Percentiles rank a stretch among this genome's conserved stretches.
These are phyloP conservation scores for Elaphomyces granulatus DNA, from an alignment of 495 filamentous ascomycete species.

Conservation along the genomic window DNA sequence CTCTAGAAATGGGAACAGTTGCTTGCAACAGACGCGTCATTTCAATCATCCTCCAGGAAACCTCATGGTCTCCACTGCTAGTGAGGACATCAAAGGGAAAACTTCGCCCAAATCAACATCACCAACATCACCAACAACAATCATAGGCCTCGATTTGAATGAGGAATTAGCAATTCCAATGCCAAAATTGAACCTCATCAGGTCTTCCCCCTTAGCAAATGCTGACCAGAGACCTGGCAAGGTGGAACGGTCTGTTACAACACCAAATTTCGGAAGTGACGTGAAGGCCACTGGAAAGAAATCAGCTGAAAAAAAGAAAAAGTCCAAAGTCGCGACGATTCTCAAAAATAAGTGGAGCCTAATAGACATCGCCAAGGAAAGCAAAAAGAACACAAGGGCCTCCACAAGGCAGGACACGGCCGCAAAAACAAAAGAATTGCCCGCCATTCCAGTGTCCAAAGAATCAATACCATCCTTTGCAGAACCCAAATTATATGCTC, in stretches of 20 bases:
- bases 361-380: constrained; percentile 22
- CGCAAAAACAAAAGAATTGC: neutral
- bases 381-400: constrained; percentile 2
- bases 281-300: neutral
- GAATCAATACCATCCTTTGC: too few relatives aligned
- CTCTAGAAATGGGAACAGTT: neutral
- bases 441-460: too few relatives aligned
- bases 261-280: constrained; percentile 1
- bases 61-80: neutral
- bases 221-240: neutral
- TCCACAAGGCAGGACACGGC: neutral
- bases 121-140: neutral
- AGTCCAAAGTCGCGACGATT: constrained; percentile 12
- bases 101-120: neutral
- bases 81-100: neutral
- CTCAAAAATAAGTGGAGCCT: constrained; percentile 22
- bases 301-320: constrained; percentile 13
- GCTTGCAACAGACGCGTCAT: neutral
- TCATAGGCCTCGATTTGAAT: constrained; percentile 15
- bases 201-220: neutral
- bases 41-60: neutral
- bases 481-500: constrained; percentile 6
- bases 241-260: neutral
- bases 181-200: constrained; percentile 14
- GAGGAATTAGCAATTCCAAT: constrained; percentile 19